phyloP scores from a whole-genome alignment of 192 early-diverging fungal genomes.

The Coemansia guatemalensis region DNA sequence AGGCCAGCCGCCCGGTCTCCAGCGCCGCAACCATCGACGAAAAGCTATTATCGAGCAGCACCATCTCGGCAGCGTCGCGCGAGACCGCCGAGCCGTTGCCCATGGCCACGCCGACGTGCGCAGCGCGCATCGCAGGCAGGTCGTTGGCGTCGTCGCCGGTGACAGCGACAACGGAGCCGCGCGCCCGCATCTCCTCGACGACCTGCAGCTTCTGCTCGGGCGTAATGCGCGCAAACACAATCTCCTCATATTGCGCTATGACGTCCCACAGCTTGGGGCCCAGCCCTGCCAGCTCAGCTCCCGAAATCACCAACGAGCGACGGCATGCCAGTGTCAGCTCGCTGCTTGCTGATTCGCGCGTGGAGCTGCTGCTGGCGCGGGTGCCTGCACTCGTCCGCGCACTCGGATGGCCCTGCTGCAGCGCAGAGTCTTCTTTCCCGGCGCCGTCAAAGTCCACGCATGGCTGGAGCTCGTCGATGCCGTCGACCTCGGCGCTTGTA shows the following conservation, averaged over 20 bases:
- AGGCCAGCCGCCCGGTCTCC: constrained; percentile 78
- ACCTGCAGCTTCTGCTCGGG: constrained; percentile 87
- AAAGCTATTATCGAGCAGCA: constrained; percentile 67
- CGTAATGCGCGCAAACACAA: constrained; percentile 86
- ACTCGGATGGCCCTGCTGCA: background rate
- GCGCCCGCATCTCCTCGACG: constrained; percentile 69
- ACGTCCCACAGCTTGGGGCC: constrained; percentile 69
- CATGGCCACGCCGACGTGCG: constrained; percentile 88
- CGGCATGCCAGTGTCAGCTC: constrained; percentile 9
- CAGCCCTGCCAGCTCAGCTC: constrained; percentile 63
- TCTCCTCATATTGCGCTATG: constrained; percentile 65
- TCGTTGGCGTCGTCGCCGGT: constrained; percentile 95
- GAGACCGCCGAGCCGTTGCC: constrained; percentile 79
- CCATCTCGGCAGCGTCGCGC: constrained; percentile 68
- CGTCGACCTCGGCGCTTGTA: constrained; percentile 32
- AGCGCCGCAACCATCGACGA: constrained; percentile 70
- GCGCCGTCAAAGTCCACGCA: background rate
- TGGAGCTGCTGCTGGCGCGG: too few relatives aligned
- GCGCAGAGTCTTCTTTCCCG: background rate
- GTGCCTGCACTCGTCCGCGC: background rate
- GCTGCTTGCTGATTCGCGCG: background rate
- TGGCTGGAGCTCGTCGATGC: constrained; percentile 34
- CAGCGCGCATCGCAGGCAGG: constrained; percentile 86
- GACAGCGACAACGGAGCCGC: constrained; percentile 76
- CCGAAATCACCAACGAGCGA: constrained; percentile 62